phyloP scores from a whole-genome alignment of 257 asterid species.

The Linaria vulgaris region DNA sequence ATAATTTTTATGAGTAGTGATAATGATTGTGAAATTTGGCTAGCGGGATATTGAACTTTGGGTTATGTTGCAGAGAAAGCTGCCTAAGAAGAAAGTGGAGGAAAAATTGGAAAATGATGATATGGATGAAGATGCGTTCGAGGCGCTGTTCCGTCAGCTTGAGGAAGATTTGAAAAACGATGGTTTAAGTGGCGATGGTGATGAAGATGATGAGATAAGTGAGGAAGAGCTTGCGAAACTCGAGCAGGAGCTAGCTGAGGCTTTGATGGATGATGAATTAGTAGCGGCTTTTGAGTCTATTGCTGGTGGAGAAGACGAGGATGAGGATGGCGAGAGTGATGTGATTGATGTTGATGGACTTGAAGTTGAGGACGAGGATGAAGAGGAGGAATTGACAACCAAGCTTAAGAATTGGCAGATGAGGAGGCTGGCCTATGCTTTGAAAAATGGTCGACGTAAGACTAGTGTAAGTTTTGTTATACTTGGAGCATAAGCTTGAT shows the following conservation, averaged over 20 bases:
- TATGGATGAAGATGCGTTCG: conserved; percentile 84
- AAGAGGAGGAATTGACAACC: conserved; percentile 49
- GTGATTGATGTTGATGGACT: conserved; percentile 31
- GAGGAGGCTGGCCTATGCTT: conserved; percentile 75
- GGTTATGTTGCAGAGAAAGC: conserved; percentile 40
- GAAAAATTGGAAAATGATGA: conserved; percentile 60
- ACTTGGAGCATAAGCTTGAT: not conserved
- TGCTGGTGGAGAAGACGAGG: conserved; percentile 35
- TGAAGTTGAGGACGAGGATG: conserved; percentile 38
- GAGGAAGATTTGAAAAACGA: conserved; percentile 92
- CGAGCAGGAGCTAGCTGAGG: conserved; percentile 82
- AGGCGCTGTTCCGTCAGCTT: conserved; percentile 80
- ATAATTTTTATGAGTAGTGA: not conserved
- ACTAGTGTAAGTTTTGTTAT: conserved; percentile 60
- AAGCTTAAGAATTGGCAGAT: conserved; percentile 86
- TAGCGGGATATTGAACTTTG: conserved; percentile 9
- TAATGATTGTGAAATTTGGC: not conserved
- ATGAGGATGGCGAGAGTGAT: conserved; percentile 35
- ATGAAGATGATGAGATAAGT: conserved; percentile 56
- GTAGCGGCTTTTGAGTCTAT: conserved; percentile 48
- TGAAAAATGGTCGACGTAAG: conserved; percentile 88
- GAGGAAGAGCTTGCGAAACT: conserved; percentile 82
- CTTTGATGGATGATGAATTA: conserved; percentile 75
- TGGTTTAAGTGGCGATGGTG: conserved; percentile 42
- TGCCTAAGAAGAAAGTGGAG: conserved; percentile 28